A percentile compares a stretch with the other conserved stretches of the same genome.
phyloP scores from a whole-genome alignment of 225 moss, liverwort and hornwort species.

The Neckera pumila region DNA sequence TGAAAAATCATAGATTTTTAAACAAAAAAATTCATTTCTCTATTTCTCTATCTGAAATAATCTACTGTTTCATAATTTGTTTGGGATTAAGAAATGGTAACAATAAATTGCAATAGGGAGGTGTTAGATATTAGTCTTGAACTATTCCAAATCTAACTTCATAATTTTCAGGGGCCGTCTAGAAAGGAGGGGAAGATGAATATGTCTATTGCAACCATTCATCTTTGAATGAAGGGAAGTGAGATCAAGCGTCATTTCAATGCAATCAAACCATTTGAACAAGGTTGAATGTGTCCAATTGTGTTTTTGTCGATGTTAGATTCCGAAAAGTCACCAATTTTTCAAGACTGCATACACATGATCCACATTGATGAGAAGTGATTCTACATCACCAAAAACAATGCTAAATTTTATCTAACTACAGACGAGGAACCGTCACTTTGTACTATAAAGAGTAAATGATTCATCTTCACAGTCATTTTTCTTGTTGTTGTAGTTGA shows the following conservation, averaged over 20 bases:
- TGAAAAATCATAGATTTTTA: too few relatives aligned
- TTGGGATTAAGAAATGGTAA: neutral
- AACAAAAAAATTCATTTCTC: too few relatives aligned
- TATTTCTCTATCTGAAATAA: fast-evolving
- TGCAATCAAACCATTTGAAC: too few relatives aligned
- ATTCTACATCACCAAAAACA: neutral
- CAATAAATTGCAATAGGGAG: neutral
- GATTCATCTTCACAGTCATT: too few relatives aligned
- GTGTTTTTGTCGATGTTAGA: too few relatives aligned
- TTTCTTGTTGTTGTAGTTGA: fast-evolving
- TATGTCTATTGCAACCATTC: too few relatives aligned
- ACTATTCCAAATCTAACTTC: neutral
- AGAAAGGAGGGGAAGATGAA: neutral
- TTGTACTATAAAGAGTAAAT: too few relatives aligned
- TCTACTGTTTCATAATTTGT: neutral
- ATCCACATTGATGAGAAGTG: neutral
- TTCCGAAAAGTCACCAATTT: too few relatives aligned
- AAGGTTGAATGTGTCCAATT: fast-evolving
- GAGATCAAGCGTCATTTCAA: too few relatives aligned
- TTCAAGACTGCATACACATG: neutral
- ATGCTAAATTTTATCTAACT: too few relatives aligned
- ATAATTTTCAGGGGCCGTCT: fast-evolving
- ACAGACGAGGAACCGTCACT: fast-evolving
- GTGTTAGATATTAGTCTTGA: neutral
- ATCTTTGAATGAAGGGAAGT: too few relatives aligned